Percentiles rank a stretch among this genome's conserved stretches.
Evolutionary conservation across 2,329 filamentous ascomycete genomes (phyloP).

Genomic region (Gremmenia infestans): DNA sequence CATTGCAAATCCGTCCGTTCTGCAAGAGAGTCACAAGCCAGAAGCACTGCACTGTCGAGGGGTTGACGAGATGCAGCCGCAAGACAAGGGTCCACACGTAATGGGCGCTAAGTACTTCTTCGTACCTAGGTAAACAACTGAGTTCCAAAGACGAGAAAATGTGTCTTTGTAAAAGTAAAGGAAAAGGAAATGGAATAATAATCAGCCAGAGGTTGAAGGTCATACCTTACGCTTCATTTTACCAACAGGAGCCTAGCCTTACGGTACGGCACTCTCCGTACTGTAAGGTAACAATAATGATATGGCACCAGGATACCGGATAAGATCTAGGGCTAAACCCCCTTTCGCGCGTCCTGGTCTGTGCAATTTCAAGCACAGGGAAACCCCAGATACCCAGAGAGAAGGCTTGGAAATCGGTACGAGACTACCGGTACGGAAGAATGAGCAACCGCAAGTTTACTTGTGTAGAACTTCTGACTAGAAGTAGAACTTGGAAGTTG

Average conservation of each 20-base stretch:
- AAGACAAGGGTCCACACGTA: too few species aligned
- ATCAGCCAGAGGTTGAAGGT: too few species aligned
- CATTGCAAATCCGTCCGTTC: background rate
- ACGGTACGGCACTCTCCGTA: too few species aligned
- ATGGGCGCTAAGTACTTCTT: too few species aligned
- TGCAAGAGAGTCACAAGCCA: background rate
- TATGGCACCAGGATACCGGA: conserved; percentile 10
- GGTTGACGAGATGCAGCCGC: background rate
- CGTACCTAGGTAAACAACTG: too few species aligned
- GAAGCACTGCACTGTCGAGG: background rate
- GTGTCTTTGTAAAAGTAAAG: too few species aligned
- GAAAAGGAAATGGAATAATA: too few species aligned
- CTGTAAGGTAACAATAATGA: background rate
- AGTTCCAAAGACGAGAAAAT: too few species aligned
- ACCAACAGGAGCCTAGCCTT: background rate
- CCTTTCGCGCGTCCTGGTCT: background rate
- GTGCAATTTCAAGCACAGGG: background rate
- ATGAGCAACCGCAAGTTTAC: too few species aligned
- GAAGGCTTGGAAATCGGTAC: background rate
- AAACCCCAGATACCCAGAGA: background rate
- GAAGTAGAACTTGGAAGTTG: too few species aligned
- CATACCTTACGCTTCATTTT: background rate
- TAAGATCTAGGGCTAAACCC: conserved; percentile 9
- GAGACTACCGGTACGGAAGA: background rate
- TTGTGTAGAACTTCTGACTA: too few species aligned